phyloP scores from a whole-genome alignment of 2,329 filamentous ascomycete genomes.

The Nothophaeocryptopus gaeumannii region DNA sequence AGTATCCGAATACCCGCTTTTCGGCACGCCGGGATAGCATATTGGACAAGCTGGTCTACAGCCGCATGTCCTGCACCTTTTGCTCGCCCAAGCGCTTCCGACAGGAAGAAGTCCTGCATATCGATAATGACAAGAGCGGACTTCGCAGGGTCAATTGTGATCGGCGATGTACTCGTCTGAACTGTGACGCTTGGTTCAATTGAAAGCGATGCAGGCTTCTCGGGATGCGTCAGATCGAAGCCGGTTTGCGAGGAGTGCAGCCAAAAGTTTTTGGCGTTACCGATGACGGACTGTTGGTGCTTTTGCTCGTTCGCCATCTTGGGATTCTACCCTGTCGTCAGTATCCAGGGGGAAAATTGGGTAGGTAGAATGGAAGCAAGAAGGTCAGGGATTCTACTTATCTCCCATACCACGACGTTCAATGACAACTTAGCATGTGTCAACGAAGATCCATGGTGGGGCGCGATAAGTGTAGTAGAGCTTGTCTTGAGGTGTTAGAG shows the following conservation, averaged over 20 bases:
- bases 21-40: constrained; percentile 49
- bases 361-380: too few species aligned
- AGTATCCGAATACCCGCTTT: constrained; percentile 51
- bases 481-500: background rate
- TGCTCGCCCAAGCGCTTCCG: constrained; percentile 30
- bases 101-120: constrained; percentile 37
- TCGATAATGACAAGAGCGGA: constrained; percentile 37
- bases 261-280: constrained; percentile 45
- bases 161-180: constrained; percentile 28
- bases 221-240: constrained; percentile 48
- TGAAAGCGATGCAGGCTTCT: constrained; percentile 28
- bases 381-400: too few species aligned
- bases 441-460: background rate
- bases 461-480: constrained; percentile 2
- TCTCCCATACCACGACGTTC: too few species aligned
- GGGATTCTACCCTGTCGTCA: background rate
- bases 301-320: constrained; percentile 1
- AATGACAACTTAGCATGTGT: background rate
- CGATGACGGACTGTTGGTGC: constrained; percentile 37
- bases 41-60: constrained; percentile 41
- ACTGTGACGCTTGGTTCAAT: constrained; percentile 25
- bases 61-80: constrained; percentile 44
- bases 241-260: constrained; percentile 41
- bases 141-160: constrained; percentile 35
- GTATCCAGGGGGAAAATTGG: too few species aligned